These are phyloP conservation scores for Ophiostoma australiae DNA, from an alignment of 2,329 filamentous ascomycete genomes.

Conservation along the genomic window DNA sequence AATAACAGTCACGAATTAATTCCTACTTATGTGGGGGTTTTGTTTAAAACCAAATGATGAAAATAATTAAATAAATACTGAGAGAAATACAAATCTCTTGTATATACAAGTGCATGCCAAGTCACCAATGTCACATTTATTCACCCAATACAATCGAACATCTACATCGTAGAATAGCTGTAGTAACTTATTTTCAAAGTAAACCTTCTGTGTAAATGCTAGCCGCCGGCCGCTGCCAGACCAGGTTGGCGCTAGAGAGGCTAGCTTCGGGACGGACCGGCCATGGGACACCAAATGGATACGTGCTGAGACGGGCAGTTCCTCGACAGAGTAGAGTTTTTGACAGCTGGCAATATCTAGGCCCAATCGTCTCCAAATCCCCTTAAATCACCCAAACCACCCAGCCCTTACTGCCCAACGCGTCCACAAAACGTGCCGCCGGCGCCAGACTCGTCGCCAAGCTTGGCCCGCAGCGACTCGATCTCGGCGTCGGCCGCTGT, in stretches of 20 bases:
- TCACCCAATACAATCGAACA: too few relatives aligned
- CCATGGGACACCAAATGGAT: not conserved
- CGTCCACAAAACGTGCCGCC: not conserved
- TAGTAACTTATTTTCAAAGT: not conserved
- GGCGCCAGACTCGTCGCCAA: not conserved
- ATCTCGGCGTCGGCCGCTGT: not conserved
- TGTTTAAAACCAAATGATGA: too few relatives aligned
- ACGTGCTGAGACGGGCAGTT: not conserved
- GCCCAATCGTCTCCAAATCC: not conserved
- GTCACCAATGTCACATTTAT: too few relatives aligned
- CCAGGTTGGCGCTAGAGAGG: not conserved
- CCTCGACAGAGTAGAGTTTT: not conserved
- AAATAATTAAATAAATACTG: too few relatives aligned
- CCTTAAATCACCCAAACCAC: too few relatives aligned
- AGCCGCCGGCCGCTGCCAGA: not conserved
- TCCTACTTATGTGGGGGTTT: too few relatives aligned
- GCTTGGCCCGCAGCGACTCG: not conserved
- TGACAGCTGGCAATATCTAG: not conserved
- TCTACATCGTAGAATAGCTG: too few relatives aligned
- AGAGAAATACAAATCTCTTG: too few relatives aligned
- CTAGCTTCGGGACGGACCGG: constrained; percentile 15
- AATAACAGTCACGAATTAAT: too few relatives aligned
- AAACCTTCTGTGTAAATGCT: not conserved
- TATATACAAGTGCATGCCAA: too few relatives aligned
- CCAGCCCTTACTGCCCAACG: not conserved